phyloP scores from a whole-genome alignment of 176 grass and related monocot species.

The Hyparrhenia diplandra region DNA sequence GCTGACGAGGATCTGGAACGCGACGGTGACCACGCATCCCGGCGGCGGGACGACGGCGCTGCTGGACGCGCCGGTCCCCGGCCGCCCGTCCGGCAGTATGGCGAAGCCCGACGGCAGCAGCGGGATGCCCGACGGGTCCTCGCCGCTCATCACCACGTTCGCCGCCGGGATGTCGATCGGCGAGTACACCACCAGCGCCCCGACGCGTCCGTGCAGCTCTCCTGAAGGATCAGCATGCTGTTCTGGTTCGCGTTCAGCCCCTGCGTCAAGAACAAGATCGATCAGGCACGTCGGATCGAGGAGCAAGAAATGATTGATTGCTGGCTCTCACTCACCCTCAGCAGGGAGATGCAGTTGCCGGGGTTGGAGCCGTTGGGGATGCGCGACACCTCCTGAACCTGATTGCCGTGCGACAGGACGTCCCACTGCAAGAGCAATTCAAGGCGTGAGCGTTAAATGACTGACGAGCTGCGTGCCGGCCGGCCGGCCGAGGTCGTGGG shows the following conservation, averaged over 20 bases:
- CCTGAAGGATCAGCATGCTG: conserved; percentile 87
- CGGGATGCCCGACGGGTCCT: conserved; percentile 68
- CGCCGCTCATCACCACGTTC: conserved; percentile 89
- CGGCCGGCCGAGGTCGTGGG: not conserved
- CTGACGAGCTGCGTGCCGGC: too few relatives aligned
- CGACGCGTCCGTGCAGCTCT: conserved; percentile 83
- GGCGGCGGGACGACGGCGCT: conserved; percentile 7
- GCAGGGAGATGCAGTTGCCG: conserved; percentile 85
- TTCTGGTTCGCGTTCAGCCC: conserved; percentile 58
- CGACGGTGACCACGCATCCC: conserved; percentile 64
- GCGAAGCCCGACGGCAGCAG: conserved; percentile 76
- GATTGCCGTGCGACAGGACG: conserved; percentile 65
- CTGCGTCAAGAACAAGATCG: too few relatives aligned
- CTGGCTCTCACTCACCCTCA: conserved; percentile 37
- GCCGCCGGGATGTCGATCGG: conserved; percentile 67
- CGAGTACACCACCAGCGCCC: conserved; percentile 71
- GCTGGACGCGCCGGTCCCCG: conserved; percentile 30
- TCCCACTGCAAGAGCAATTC: conserved; percentile 62
- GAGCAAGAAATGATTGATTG: not conserved
- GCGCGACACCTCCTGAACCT: conserved; percentile 72
- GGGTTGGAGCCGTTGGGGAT: conserved; percentile 64
- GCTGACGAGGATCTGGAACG: conserved; percentile 83
- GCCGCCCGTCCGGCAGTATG: conserved; percentile 47
- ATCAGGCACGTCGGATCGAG: too few relatives aligned
- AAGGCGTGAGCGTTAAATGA: not conserved